phyloP scores from a whole-genome alignment of 768 basidiomycete species.

The Boletus reticuloceps region DNA sequence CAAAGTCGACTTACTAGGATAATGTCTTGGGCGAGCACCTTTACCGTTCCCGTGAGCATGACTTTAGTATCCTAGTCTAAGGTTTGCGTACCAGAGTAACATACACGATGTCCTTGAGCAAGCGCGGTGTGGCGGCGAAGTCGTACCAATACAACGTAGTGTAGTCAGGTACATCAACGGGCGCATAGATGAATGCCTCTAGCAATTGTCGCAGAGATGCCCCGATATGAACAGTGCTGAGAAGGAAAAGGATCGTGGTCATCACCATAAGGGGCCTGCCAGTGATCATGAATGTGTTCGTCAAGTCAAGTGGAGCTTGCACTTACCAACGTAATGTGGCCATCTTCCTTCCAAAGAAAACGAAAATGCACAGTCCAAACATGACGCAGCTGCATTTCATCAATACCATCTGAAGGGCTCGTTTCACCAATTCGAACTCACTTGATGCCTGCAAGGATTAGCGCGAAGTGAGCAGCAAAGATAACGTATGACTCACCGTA shows the following conservation, averaged over 20 bases:
- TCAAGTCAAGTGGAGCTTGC: too few relatives aligned
- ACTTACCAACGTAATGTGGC: background rate
- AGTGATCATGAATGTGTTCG: background rate
- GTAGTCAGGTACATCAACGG: background rate
- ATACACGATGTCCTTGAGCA: background rate
- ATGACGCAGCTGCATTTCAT: background rate
- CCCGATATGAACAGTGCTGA: background rate
- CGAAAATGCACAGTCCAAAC: background rate
- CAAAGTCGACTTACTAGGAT: background rate
- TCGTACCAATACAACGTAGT: constrained; percentile 2
- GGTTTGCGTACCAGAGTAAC: background rate
- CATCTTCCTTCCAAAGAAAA: background rate
- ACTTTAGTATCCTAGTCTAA: background rate
- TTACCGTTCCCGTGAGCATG: background rate
- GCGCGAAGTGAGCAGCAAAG: too few relatives aligned
- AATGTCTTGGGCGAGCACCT: background rate
- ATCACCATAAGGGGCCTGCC: background rate
- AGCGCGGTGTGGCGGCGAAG: too few relatives aligned
- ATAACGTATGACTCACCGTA: background rate
- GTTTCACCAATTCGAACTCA: background rate
- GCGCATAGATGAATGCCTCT: background rate
- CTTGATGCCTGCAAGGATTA: background rate
- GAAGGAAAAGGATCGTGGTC: background rate
- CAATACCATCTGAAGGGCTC: too few relatives aligned
- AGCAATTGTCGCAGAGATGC: background rate